Evolutionary conservation across 371 early-diverging fungal genomes (phyloP).

Genomic region (Dinochytrium kinnereticum): DNA sequence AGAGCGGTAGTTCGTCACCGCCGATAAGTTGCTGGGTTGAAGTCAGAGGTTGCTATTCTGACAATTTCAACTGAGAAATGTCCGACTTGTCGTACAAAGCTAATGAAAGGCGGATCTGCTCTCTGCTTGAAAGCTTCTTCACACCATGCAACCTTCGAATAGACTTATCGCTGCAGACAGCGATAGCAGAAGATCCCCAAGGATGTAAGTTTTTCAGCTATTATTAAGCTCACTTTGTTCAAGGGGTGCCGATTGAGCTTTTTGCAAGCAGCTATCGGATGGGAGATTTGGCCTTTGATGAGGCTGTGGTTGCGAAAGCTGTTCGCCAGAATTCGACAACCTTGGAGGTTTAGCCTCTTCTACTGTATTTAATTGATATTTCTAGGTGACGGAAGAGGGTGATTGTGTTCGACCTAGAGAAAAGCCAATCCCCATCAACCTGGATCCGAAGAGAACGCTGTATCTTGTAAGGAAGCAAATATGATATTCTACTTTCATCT

Average conservation of each 20-base stretch:
- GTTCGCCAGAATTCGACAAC: constrained; percentile 24
- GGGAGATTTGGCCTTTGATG: constrained; percentile 37
- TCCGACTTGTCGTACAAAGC: no score
- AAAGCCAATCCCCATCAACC: neutral
- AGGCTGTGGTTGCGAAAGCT: constrained; percentile 46
- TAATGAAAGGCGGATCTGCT: neutral
- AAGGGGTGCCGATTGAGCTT: constrained; percentile 35
- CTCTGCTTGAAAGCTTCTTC: constrained; percentile 1
- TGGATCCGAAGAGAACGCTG: neutral
- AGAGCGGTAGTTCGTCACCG: no score
- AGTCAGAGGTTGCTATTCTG: no score
- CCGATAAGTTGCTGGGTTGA: no score
- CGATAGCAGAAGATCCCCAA: neutral
- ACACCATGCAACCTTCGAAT: neutral
- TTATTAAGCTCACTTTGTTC: neutral
- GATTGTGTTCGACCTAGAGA: neutral
- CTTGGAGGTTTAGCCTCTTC: constrained; percentile 33
- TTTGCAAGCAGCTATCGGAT: constrained; percentile 18
- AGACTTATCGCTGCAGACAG: neutral
- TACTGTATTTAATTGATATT: neutral
- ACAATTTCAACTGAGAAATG: no score
- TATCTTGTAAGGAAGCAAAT: constrained; percentile 10
- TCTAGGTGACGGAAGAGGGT: constrained; percentile 36
- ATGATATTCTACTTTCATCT: no score
- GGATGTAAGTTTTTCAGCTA: neutral